Evolutionary conservation across 2,329 filamentous ascomycete genomes (phyloP), one percentile per base, ranked within the genome.

Genomic region (Pseudocercospora musae): DNA sequence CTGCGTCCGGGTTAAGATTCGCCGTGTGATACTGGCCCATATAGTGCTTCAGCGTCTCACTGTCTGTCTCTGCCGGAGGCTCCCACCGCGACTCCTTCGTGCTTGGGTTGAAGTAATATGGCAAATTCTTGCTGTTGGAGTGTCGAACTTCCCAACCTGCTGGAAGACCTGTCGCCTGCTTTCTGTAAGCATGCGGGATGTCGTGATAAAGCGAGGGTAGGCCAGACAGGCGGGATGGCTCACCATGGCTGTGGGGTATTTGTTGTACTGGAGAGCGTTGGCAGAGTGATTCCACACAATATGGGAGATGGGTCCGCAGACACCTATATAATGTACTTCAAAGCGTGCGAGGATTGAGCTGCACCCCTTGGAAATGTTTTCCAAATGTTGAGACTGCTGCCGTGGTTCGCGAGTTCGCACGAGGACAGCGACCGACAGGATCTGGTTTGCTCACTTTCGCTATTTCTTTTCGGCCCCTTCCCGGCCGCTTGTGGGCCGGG

Each of bases 91-190:
- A 98, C 75, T 92, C 87, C 77, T 93, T 94, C 67, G 92, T 91
- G 70, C 80, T 81, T 50, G 89, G 82, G 79, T 97, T 96, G 89
- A 97, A 98, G 83, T 98, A 99, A 84, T 99, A 99, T 40, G 95
- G 95, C 37, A 98, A 89, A 80, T 96, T 96, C 83, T 97, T 98
- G 78, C 92, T 96, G 82, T 97, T 96, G 78, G 92, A 96, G 81
- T 96, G 92, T 77, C 95, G 92, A 75, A 99, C 92, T 81, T 98
- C 95, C 73, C 72, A 74, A 48, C 71, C 72, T 37, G 72, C 60
- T 50, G 71, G 72, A 49, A 74, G 65, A 61, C 71, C 72, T 21
- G 72, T 73, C 15, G 72, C 71, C 71, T 73, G 59, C 48, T 31
- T 15, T 27, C 21, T 23, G 53, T 58, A 56, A 61, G 29, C 48